Evolutionary conservation across 208 protist genomes (phyloP).

Genomic region (Leishmania mexicana): DNA sequence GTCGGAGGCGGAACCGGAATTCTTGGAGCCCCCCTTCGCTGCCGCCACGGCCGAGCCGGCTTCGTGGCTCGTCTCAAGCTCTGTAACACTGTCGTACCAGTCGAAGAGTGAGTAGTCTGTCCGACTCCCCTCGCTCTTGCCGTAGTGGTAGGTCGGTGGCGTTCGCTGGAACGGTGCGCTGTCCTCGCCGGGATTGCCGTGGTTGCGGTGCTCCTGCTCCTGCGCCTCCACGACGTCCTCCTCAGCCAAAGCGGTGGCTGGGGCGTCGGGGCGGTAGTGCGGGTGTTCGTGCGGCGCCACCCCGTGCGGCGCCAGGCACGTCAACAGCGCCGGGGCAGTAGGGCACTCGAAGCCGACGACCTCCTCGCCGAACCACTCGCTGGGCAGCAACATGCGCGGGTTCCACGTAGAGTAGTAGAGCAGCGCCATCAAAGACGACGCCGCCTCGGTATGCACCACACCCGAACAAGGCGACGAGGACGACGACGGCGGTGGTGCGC

Average conservation of each 20-base stretch:
- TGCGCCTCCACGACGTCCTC: slow-evolving; percentile 1
- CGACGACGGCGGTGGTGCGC: neutral
- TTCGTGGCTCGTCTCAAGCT: neutral
- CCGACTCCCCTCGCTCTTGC: slow-evolving; percentile 7
- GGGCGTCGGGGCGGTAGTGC: slow-evolving; percentile 11
- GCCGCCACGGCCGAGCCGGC: neutral
- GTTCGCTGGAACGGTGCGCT: neutral
- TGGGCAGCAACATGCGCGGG: slow-evolving; percentile 39
- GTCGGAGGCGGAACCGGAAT: neutral
- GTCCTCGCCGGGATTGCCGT: slow-evolving; percentile 1
- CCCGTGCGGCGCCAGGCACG: slow-evolving; percentile 23
- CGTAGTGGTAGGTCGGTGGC: neutral
- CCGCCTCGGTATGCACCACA: slow-evolving; percentile 26
- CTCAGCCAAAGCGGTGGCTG: neutral
- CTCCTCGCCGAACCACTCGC: slow-evolving; percentile 84
- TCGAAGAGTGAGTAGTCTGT: slow-evolving; percentile 15
- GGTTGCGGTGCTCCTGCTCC: neutral
- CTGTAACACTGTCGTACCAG: slow-evolving; percentile 8
- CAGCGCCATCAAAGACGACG: slow-evolving; percentile 43
- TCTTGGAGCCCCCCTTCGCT: neutral
- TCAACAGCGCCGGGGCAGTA: slow-evolving; percentile 28
- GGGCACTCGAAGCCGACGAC: slow-evolving; percentile 73
- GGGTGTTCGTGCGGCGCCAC: slow-evolving; percentile 18
- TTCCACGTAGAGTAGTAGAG: slow-evolving; percentile 56
- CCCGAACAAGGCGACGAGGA: neutral